phyloP scores from a whole-genome alignment of 164 flowering plant species.

The Saururus chinensis region DNA sequence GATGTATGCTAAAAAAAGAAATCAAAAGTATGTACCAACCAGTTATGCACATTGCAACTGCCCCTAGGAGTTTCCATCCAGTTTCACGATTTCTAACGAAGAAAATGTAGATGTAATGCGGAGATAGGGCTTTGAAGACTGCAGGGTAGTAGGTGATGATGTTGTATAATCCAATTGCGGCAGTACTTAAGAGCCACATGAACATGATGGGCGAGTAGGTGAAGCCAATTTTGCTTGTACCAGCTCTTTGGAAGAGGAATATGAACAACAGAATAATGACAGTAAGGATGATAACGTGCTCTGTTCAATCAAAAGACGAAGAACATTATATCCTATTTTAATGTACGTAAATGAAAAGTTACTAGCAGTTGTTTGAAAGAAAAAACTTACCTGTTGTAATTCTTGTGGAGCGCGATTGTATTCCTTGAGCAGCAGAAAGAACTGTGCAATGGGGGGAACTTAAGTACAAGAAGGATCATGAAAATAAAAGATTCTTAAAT shows the following conservation, averaged over 20 bases:
- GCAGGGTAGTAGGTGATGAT: conserved; percentile 14
- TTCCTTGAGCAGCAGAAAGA: conserved; percentile 25
- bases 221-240: conserved; percentile 18
- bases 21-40: not conserved
- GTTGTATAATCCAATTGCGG: conserved; percentile 16
- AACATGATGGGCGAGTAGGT: conserved; percentile 25
- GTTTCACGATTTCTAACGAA: conserved; percentile 10
- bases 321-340: not conserved
- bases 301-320: conserved; percentile 4
- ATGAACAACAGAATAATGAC: conserved; percentile 12
- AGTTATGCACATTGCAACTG: conserved; percentile 17
- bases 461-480: no score
- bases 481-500: not conserved
- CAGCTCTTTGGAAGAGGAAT: conserved; percentile 16
- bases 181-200: conserved; percentile 13
- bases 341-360: not conserved
- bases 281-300: conserved; percentile 14
- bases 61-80: conserved; percentile 18
- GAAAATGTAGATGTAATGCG: conserved; percentile 17
- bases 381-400: conserved; percentile 11
- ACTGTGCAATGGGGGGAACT: conserved; percentile 7
- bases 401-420: conserved; percentile 14
- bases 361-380: not conserved
- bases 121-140: conserved; percentile 17
- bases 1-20: no score